phyloP scores from a whole-genome alignment of 306 rosid species.

The Gastrolobium villosum region DNA sequence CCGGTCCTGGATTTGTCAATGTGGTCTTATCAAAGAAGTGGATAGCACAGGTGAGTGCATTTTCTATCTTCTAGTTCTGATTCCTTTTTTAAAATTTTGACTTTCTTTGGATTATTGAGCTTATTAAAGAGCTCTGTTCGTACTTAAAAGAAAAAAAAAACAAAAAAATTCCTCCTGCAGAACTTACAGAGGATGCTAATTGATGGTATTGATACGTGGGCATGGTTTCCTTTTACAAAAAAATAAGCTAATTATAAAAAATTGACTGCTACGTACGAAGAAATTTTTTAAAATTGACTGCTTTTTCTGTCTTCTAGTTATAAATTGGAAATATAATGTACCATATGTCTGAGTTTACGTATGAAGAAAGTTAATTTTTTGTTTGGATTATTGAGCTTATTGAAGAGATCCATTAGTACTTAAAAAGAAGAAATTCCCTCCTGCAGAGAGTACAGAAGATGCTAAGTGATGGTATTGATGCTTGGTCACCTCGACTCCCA shows the following conservation, averaged over 20 bases:
- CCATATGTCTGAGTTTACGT: background rate
- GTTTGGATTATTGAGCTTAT: slow-evolving; percentile 1
- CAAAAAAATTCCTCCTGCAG: too few relatives aligned
- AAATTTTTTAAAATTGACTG: too few relatives aligned
- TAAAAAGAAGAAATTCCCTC: slow-evolving; percentile 33
- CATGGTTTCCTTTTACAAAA: too few relatives aligned
- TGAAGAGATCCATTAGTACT: background rate
- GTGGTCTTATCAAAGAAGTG: slow-evolving; percentile 69
- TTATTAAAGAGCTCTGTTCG: too few relatives aligned
- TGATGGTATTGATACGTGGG: too few relatives aligned
- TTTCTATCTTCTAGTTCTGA: slow-evolving; percentile 14
- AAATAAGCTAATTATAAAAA: too few relatives aligned
- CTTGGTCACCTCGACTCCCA: slow-evolving; percentile 75
- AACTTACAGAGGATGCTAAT: too few relatives aligned
- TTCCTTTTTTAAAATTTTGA: too few relatives aligned
- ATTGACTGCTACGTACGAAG: too few relatives aligned
- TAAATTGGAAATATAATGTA: slow-evolving; percentile 6
- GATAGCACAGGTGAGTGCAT: slow-evolving; percentile 74
- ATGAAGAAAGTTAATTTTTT: background rate
- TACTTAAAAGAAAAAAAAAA: too few relatives aligned
- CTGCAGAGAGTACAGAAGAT: slow-evolving; percentile 74
- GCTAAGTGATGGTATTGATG: slow-evolving; percentile 77
- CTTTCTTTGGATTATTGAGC: too few relatives aligned
- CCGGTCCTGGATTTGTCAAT: slow-evolving; percentile 67
- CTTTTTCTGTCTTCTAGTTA: slow-evolving; percentile 19